phyloP scores from a whole-genome alignment of 2,329 filamentous ascomycete species.

The Sporothrix pallida region DNA sequence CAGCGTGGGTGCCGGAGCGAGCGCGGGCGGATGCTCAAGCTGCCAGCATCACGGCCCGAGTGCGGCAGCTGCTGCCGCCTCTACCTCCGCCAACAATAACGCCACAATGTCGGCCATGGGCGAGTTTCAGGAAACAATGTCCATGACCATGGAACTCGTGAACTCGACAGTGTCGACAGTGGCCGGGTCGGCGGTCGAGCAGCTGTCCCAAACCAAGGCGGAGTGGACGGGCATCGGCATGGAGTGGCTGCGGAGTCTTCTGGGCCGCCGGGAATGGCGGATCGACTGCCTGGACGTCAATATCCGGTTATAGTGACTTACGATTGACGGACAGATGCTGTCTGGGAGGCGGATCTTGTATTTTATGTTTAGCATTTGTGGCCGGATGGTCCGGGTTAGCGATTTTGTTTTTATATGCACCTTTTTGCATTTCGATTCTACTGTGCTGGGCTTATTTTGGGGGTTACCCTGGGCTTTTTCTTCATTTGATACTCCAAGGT shows the following conservation, averaged over 20 bases:
- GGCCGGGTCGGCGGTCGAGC: conserved; percentile 69
- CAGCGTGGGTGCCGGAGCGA: conserved; percentile 39
- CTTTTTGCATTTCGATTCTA: not conserved
- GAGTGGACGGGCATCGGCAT: conserved; percentile 80
- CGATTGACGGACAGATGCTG: no score
- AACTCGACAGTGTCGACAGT: conserved; percentile 74
- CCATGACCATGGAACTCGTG: conserved; percentile 57
- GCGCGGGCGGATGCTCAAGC: conserved; percentile 34
- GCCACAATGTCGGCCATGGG: not conserved
- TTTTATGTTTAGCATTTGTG: not conserved
- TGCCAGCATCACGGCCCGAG: not conserved
- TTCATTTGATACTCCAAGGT: not conserved
- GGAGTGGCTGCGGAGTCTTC: conserved; percentile 82
- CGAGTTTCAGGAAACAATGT: conserved; percentile 45
- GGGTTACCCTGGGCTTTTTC: no score
- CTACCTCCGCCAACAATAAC: not conserved
- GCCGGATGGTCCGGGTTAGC: not conserved
- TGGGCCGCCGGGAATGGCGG: conserved; percentile 86
- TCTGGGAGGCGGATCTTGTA: conserved; percentile 45
- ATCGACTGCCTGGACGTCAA: conserved; percentile 91
- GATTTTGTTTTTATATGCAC: conserved; percentile 1
- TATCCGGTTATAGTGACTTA: conserved; percentile 62
- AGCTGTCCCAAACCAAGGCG: conserved; percentile 58
- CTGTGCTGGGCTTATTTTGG: no score
- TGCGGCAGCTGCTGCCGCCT: not conserved